phyloP scores from a whole-genome alignment of 305 asterid species.

The Fraxinus ornus region DNA sequence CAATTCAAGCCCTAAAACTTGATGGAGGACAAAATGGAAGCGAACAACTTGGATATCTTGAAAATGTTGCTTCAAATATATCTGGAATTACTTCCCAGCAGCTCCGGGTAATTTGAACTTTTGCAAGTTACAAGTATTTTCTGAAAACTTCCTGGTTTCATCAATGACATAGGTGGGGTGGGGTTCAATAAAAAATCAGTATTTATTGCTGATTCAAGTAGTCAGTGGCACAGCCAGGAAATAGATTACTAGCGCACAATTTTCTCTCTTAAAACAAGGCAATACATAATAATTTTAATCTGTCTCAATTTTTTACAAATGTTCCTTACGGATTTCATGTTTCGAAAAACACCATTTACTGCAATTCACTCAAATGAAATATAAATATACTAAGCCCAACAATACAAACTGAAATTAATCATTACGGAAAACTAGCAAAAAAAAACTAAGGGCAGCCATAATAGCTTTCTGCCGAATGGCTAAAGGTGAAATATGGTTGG shows the following conservation, averaged over 20 bases:
- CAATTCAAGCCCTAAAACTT: slow-evolving; percentile 37
- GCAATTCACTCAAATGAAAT: not conserved
- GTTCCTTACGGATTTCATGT: not conserved
- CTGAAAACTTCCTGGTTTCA: not conserved
- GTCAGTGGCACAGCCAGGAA: not conserved
- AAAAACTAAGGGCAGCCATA: not conserved
- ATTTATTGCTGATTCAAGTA: not conserved
- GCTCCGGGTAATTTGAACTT: slow-evolving; percentile 48
- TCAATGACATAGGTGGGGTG: not conserved
- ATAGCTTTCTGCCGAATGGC: not conserved
- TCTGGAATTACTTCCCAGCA: slow-evolving; percentile 73
- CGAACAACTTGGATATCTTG: slow-evolving; percentile 41
- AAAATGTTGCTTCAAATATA: slow-evolving; percentile 51
- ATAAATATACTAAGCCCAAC: not conserved
- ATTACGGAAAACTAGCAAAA: not conserved
- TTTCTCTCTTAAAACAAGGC: not conserved
- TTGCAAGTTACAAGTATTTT: not conserved
- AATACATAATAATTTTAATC: not conserved
- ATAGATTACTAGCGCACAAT: not conserved
- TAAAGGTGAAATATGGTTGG: not conserved
- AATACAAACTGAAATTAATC: not conserved
- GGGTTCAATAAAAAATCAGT: not conserved
- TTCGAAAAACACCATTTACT: not conserved
- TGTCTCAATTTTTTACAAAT: not conserved
- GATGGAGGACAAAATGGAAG: slow-evolving; percentile 37